Conservation (phyloP, 2,329 filamentous ascomycete genomes). For the Raffaelea deltoideospora region DNA sequence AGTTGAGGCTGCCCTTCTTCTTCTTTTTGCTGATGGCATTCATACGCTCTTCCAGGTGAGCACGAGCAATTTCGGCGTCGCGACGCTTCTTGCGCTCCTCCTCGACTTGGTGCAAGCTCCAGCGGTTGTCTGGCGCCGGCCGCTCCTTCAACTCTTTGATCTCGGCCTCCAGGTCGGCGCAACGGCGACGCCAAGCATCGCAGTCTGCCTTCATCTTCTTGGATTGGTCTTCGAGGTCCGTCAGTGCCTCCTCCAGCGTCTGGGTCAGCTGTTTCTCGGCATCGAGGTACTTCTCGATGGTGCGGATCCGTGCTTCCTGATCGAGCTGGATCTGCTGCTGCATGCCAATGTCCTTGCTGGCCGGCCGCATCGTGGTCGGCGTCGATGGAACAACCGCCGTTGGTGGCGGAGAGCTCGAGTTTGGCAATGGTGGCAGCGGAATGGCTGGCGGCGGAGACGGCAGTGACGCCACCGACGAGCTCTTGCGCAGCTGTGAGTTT, state of each 20-base stretch:
- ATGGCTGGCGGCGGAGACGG: constrained; percentile 92
- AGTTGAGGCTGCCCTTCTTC: constrained; percentile 91
- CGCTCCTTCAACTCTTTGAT: constrained; percentile 49
- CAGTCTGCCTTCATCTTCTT: constrained; percentile 85
- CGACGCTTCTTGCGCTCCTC: constrained; percentile 89
- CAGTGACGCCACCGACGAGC: constrained; percentile 63
- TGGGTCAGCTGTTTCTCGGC: constrained; percentile 94
- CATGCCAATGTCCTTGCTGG: constrained; percentile 64
- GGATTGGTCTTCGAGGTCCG: constrained; percentile 80
- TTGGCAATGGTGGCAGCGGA: constrained; percentile 82
- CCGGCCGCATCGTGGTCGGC: constrained; percentile 49
- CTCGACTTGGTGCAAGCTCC: constrained; percentile 78
- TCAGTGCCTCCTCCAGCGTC: constrained; percentile 88
- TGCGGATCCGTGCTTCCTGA: constrained; percentile 85
- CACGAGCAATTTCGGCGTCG: constrained; percentile 76
- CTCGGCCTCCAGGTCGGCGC: constrained; percentile 57
- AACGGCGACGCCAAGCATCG: constrained; percentile 82
- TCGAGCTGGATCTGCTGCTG: constrained; percentile 85
- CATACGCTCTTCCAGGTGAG: constrained; percentile 88
- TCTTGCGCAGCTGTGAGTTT: constrained; percentile 66
- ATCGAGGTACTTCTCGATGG: constrained; percentile 90
- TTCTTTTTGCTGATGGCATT: constrained; percentile 85
- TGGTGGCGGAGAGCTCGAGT: constrained; percentile 32
- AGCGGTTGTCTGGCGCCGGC: constrained; percentile 39
- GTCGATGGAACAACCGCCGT: constrained; percentile 28